Evolutionary conservation across 2,329 filamentous ascomycete genomes (phyloP).

Genomic region (Microdochium bolleyi): DNA sequence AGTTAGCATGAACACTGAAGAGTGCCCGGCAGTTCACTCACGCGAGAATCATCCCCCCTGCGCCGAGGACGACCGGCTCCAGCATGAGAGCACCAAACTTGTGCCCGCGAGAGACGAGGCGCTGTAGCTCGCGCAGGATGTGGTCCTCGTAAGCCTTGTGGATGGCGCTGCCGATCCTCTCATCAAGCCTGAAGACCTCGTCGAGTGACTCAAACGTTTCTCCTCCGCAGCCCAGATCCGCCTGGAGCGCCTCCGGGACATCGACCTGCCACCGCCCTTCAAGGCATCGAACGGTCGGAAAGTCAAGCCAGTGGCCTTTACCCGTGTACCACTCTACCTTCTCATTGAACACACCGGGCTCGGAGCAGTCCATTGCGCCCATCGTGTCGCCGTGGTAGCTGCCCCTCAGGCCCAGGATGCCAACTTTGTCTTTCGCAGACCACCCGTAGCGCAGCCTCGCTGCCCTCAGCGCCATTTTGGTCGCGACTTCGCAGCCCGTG

Average conservation of each 20-base stretch:
- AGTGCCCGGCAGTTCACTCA: slow-evolving; percentile 26
- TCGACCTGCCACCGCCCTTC: slow-evolving; percentile 60
- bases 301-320: slow-evolving; percentile 74
- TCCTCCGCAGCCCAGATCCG: slow-evolving; percentile 26
- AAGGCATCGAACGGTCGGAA: slow-evolving; percentile 61
- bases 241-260: slow-evolving; percentile 39
- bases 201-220: slow-evolving; percentile 38
- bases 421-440: slow-evolving; percentile 48
- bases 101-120: slow-evolving; percentile 35
- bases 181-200: slow-evolving; percentile 51
- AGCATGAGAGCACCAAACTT: slow-evolving; percentile 58
- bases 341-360: slow-evolving; percentile 70
- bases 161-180: slow-evolving; percentile 3
- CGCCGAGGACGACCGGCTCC: slow-evolving; percentile 58
- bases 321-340: slow-evolving; percentile 83
- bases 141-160: slow-evolving; percentile 37
- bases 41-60: slow-evolving; percentile 61
- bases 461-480: slow-evolving; percentile 77
- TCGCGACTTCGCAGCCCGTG: slow-evolving; percentile 74
- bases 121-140: slow-evolving; percentile 39
- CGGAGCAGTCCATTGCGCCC: slow-evolving; percentile 78
- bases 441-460: slow-evolving; percentile 59
- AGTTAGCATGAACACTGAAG: too few species aligned
- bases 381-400: slow-evolving; percentile 87
- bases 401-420: slow-evolving; percentile 67